A percentile compares a stretch with the other conserved stretches of the same genome.
These are phyloP conservation scores for Acer yangbiense DNA, from an alignment of 345 rosid species.

Conservation along the genomic window DNA sequence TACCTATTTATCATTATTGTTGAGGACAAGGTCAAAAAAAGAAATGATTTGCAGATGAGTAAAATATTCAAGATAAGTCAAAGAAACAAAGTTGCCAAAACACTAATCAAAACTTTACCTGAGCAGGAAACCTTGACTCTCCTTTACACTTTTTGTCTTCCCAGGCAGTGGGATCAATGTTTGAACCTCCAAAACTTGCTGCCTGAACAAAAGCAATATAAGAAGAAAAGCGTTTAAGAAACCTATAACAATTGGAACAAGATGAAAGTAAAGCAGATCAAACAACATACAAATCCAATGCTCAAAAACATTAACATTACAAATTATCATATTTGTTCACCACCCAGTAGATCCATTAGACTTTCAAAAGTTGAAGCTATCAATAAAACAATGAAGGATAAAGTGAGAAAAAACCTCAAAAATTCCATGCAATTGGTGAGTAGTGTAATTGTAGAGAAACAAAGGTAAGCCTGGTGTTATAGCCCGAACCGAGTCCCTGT, in stretches of 20 bases:
- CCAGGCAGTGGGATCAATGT: constrained; percentile 99
- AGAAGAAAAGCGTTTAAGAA: constrained; percentile 4
- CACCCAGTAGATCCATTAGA: neutral
- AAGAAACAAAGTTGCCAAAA: neutral
- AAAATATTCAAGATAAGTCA: neutral
- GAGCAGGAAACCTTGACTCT: constrained; percentile 98
- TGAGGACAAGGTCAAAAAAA: neutral
- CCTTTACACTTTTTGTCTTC: constrained; percentile 99
- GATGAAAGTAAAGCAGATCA: neutral
- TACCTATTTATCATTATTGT: constrained; percentile 47
- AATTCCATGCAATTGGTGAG: constrained; percentile 97
- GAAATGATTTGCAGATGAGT: neutral
- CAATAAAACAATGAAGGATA: constrained; percentile 12
- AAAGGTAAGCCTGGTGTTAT: constrained; percentile 97
- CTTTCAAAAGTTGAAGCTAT: neutral
- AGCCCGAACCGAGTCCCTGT: constrained; percentile 95
- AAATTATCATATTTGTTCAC: neutral
- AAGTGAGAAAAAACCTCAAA: constrained; percentile 71
- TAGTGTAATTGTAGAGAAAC: constrained; percentile 95
- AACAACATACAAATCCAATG: neutral
- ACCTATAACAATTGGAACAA: neutral
- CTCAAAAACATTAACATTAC: neutral
- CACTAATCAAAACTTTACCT: constrained; percentile 45
- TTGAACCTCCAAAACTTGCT: constrained; percentile 91
- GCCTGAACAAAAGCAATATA: constrained; percentile 53